A percentile compares a stretch with the other conserved stretches of the same genome.
Conservation (phyloP, 2,329 filamentous ascomycete genomes). For the Diaporthe longicolla region DNA sequence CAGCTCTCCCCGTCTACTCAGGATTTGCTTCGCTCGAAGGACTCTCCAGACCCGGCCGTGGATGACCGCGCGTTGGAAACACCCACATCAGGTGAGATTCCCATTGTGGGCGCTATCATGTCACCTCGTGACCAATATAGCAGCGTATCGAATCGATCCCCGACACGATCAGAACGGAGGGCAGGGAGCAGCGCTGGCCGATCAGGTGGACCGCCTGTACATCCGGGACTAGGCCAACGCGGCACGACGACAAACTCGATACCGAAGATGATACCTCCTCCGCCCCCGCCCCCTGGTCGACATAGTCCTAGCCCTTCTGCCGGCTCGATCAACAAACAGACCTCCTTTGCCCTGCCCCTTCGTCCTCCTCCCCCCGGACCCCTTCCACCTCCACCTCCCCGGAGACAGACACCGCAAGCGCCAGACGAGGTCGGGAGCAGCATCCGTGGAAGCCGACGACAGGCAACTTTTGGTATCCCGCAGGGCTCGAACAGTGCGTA, state of each 20-base stretch:
- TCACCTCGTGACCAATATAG: conserved; percentile 66
- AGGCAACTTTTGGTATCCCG: conserved; percentile 66
- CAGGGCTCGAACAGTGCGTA: conserved; percentile 53
- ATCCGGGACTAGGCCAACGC: conserved; percentile 69
- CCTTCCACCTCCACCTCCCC: conserved; percentile 71
- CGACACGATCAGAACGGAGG: conserved; percentile 62
- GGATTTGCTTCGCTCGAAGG: conserved; percentile 77
- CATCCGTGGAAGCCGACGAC: conserved; percentile 62
- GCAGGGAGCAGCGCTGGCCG: conserved; percentile 59
- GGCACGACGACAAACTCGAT: conserved; percentile 67
- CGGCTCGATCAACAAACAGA: conserved; percentile 59
- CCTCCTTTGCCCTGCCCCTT: conserved; percentile 75
- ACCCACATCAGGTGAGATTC: conserved; percentile 81
- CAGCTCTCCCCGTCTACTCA: conserved; percentile 84
- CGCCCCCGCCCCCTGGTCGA: conserved; percentile 41
- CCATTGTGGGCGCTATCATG: conserved; percentile 71
- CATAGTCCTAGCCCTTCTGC: conserved; percentile 48
- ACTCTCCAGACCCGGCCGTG: conserved; percentile 68
- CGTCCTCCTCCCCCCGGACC: conserved; percentile 73
- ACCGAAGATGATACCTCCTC: conserved; percentile 60
- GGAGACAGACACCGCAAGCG: conserved; percentile 68
- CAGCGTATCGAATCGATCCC: conserved; percentile 64
- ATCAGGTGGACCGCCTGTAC: conserved; percentile 58
- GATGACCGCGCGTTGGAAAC: conserved; percentile 67
- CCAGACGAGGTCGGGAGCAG: conserved; percentile 63